Evolutionary conservation across 2,329 filamentous ascomycete genomes (phyloP).

Genomic region (Aspergillus ochraceus): DNA sequence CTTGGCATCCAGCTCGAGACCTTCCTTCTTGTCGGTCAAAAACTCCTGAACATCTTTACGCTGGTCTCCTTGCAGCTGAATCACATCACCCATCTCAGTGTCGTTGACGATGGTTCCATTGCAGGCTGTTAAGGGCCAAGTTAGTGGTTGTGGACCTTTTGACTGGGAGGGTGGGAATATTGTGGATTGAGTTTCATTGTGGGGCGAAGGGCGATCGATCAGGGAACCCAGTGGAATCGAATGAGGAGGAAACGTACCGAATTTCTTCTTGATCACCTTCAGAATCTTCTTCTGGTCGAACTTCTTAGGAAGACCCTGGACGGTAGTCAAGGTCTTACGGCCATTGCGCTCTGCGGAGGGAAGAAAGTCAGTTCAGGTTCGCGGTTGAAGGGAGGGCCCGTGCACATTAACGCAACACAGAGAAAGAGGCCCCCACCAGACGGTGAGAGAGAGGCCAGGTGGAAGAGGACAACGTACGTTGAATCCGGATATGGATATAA

Average conservation of each 20-base stretch:
- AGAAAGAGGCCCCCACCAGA: background rate
- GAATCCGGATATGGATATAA: slow-evolving; percentile 99
- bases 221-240: background rate
- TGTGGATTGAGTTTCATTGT: background rate
- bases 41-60: slow-evolving; percentile 98
- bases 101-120: slow-evolving; percentile 99
- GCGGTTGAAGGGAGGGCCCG: slow-evolving; percentile 4
- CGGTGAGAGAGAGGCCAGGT: background rate
- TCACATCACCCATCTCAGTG: slow-evolving; percentile 97
- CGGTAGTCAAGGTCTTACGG: slow-evolving; percentile 99
- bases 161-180: background rate
- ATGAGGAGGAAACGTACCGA: slow-evolving; percentile 60
- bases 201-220: background rate
- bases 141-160: slow-evolving; percentile 18
- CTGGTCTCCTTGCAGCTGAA: slow-evolving; percentile 99
- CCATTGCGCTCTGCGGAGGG: slow-evolving; percentile 88
- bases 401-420: background rate
- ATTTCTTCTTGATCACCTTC: slow-evolving; percentile 99
- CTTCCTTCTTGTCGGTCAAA: slow-evolving; percentile 92
- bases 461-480: slow-evolving; percentile 67
- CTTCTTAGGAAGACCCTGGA: slow-evolving; percentile 97
- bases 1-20: slow-evolving; percentile 90
- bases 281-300: slow-evolving; percentile 99
- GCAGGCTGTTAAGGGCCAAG: slow-evolving; percentile 64
- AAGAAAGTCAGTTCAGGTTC: slow-evolving; percentile 23